Base-by-base conservation (phyloP, 1,284 basidiomycete genomes). In the Testicularia cyperi region DNA sequence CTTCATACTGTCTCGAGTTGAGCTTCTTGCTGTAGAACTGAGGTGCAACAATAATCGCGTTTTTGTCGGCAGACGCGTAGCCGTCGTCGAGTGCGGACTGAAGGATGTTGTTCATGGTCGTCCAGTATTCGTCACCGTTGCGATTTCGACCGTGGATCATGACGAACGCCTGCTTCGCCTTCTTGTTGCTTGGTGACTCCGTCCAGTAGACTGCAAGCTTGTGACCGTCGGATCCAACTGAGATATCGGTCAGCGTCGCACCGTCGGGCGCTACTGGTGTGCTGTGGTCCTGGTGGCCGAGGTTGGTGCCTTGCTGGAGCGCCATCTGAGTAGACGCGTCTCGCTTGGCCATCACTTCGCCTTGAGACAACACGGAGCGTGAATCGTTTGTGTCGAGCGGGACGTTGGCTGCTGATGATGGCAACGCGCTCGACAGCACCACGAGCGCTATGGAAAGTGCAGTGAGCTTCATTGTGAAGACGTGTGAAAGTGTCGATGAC, bases 91-190 rank as follows among this genome's bases (percentile, higher is more conserved):
- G 15, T 3, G 73, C 72, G 5, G 44, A 44, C 4, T 54, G 5
- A 20, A 73, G 53, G 9, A 61, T 53, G 10, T 54, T 27, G 38
- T 65, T 40, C 70, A 72, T 74, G 13, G 63, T 68, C 12, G 28
- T 48, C 68, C 68, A 70, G 46, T 72, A 70, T 14, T 38, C 38
- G 31, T 45, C 51, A 19, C 72, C 74, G 41, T 74, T 49, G 2
- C 70, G 58, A 15, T 64, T 38, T 15, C 64, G 47, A 9, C 72
- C 74, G 43, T 75, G 74, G 44, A 75, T 68, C 68, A 74, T 73
- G 38, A 75, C 44, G 25, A 62, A 73, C 8, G 72, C 73, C 24
- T 70, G 64, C 26, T 48, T 44, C 2, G 57, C 65, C n/a, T 38
- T 31, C 2, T 16, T 2, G 37, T 71, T 56, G 14, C 54, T 28